These are phyloP conservation scores for Lagenidium giganteum DNA, from an alignment of 352 stramenopile genomes.

Conservation along the genomic window DNA sequence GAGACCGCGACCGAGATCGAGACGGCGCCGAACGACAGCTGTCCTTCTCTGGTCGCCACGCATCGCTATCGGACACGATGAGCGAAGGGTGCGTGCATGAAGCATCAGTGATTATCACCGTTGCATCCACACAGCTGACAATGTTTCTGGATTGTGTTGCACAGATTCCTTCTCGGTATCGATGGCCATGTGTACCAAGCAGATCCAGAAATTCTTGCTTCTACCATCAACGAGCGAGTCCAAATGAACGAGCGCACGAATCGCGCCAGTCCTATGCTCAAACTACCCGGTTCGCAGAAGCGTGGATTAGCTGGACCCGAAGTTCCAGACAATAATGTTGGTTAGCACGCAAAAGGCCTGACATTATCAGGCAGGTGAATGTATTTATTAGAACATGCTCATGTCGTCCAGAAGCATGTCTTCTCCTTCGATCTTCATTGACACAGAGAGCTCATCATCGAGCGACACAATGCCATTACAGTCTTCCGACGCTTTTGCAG, in stretches of 20 bases:
- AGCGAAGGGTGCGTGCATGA: conserved; percentile 56
- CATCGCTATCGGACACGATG: conserved; percentile 41
- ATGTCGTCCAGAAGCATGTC: conserved; percentile 85
- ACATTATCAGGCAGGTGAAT: not conserved
- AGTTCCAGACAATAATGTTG: conserved; percentile 1
- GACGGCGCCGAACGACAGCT: conserved; percentile 15
- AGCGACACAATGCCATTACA: conserved; percentile 75
- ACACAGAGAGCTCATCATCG: conserved; percentile 60
- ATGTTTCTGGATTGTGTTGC: conserved; percentile 8
- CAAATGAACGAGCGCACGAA: conserved; percentile 38
- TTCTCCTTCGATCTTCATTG: conserved; percentile 82
- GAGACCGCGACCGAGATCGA: conserved; percentile 13
- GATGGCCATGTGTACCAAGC: conserved; percentile 81
- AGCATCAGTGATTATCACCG: not conserved
- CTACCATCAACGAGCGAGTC: too few relatives aligned
- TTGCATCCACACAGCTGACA: not conserved
- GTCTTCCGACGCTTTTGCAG: conserved; percentile 35
- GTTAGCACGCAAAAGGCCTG: not conserved
- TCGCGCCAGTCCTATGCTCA: too few relatives aligned
- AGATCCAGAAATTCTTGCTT: conserved; percentile 55
- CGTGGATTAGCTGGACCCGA: conserved; percentile 8
- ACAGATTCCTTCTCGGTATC: conserved; percentile 72
- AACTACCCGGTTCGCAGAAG: too few relatives aligned
- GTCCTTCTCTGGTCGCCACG: too few relatives aligned
- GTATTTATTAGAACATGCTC: conserved; percentile 62